A percentile compares a stretch with the other conserved stretches of the same genome.
Evolutionary conservation across 1,139 yeast genomes (phyloP).

Genomic region (Geotrichum reessii): DNA sequence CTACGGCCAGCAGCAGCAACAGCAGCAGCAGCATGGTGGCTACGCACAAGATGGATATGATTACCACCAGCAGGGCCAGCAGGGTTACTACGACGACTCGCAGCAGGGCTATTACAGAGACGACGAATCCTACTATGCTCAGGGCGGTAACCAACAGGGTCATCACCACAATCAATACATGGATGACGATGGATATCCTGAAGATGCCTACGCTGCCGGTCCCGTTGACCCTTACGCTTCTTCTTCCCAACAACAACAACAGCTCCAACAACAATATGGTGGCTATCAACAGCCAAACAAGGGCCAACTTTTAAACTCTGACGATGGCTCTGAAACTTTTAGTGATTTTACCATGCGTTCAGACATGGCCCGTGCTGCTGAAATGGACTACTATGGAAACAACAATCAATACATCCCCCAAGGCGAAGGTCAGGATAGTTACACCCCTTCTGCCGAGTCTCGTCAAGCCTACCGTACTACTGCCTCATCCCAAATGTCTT

Average conservation of each 20-base stretch:
- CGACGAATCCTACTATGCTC: conserved; percentile 29
- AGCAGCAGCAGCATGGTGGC: conserved; percentile 35
- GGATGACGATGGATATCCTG: conserved; percentile 35
- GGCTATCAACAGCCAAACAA: conserved; percentile 23
- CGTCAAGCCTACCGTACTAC: conserved; percentile 24
- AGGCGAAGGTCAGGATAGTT: conserved; percentile 26
- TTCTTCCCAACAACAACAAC: conserved; percentile 19
- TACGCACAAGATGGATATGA: conserved; percentile 32
- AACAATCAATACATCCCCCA: conserved; percentile 26
- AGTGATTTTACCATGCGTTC: conserved; percentile 44
- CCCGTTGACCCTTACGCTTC: conserved; percentile 35
- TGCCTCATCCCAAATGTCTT: conserved; percentile 46
- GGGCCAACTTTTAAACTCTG: conserved; percentile 33
- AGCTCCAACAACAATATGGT: conserved; percentile 20
- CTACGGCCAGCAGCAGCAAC: conserved; percentile 21
- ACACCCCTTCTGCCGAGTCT: conserved; percentile 19
- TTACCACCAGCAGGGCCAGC: conserved; percentile 25
- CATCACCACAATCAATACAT: conserved; percentile 33
- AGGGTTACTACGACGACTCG: conserved; percentile 32
- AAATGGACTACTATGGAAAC: conserved; percentile 39
- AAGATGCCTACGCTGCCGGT: conserved; percentile 30
- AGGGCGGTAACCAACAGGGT: conserved; percentile 32
- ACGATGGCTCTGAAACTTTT: conserved; percentile 40
- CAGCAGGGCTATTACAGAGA: conserved; percentile 27
- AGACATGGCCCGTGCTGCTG: conserved; percentile 38